A percentile compares a stretch with the other conserved stretches of the same genome.
Conservation (phyloP, 2,329 filamentous ascomycete genomes). For the Colletotrichum coccodes region DNA sequence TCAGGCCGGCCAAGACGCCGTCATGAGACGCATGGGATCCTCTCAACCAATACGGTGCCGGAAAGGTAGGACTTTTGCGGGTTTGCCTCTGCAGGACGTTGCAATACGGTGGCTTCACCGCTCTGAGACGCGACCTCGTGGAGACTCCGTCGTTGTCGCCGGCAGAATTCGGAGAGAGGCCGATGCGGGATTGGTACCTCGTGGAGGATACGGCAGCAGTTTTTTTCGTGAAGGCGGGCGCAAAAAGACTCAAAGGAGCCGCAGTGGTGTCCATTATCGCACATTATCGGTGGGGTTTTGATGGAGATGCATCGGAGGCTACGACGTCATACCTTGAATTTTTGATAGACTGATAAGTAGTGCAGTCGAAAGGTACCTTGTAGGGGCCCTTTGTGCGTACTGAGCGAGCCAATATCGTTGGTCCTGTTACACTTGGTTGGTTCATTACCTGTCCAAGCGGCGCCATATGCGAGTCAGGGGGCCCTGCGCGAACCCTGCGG, state of each 20-base stretch:
- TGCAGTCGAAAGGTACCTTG: slow-evolving; percentile 7
- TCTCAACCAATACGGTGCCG: slow-evolving; percentile 19
- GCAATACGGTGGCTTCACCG: slow-evolving; percentile 28
- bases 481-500: slow-evolving; percentile 25
- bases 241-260: slow-evolving; percentile 16
- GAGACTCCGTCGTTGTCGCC: slow-evolving; percentile 2
- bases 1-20: slow-evolving; percentile 23
- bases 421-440: slow-evolving; percentile 17
- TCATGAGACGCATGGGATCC: not conserved
- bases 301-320: slow-evolving; percentile 23
- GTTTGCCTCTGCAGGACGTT: not conserved
- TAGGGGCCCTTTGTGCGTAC: slow-evolving; percentile 3
- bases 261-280: slow-evolving; percentile 20
- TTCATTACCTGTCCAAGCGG: not conserved
- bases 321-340: slow-evolving; percentile 29
- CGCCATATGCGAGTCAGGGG: slow-evolving; percentile 28
- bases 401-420: not conserved
- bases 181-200: not conserved
- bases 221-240: not conserved
- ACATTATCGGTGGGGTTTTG: slow-evolving; percentile 25
- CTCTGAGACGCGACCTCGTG: slow-evolving; percentile 18
- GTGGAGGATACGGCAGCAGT: not conserved
- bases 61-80: slow-evolving; percentile 5
- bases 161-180: slow-evolving; percentile 32
- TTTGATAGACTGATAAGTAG: slow-evolving; percentile 24